Conservation (phyloP, 345 rosid genomes). For the Eucalyptus globulus region DNA sequence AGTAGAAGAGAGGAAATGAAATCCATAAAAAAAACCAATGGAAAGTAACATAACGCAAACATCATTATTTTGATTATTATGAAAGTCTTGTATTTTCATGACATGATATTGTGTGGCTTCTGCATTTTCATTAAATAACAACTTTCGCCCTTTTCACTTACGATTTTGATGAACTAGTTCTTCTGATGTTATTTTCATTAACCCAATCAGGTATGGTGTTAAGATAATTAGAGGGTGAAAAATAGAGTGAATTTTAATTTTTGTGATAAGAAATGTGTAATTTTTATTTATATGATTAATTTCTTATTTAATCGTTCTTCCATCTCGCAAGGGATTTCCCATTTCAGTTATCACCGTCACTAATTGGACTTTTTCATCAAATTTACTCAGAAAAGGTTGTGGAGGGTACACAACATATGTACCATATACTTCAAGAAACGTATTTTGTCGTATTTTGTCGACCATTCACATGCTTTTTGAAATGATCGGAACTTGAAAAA, state of each 20-base stretch:
- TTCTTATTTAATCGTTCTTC: background rate
- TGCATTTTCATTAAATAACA: background rate
- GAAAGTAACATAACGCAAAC: background rate
- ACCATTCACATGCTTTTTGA: background rate
- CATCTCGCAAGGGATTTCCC: background rate
- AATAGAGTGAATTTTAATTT: background rate
- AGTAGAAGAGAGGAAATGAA: background rate
- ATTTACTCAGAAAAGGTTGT: background rate
- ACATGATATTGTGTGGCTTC: background rate
- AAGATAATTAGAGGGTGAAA: background rate
- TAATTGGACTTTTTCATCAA: background rate
- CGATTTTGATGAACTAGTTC: background rate
- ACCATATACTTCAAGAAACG: background rate
- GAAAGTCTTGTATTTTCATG: background rate
- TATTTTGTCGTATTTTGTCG: background rate
- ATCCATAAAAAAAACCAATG: background rate
- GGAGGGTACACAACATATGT: background rate
- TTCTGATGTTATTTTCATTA: background rate
- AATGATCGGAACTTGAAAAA: background rate
- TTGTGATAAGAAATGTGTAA: background rate
- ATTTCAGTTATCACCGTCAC: background rate
- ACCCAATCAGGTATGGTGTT: background rate
- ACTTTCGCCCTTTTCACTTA: background rate
- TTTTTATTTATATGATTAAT: background rate
- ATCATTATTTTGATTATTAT: background rate